Evolutionary conservation across 306 rosid genomes (phyloP).

Genomic region (Hippophae tibetana): DNA sequence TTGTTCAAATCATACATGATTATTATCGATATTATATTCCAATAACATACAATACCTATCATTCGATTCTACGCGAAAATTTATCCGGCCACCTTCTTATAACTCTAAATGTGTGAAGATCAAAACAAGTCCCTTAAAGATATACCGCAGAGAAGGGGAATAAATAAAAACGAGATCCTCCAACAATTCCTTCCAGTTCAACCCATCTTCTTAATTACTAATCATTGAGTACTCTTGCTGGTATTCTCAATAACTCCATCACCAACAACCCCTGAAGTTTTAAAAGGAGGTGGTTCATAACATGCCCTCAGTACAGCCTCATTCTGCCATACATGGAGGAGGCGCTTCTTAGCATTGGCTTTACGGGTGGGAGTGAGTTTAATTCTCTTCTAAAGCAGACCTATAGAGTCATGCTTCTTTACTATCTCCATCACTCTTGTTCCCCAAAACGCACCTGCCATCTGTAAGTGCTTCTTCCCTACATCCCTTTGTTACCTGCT

Average conservation of each 20-base stretch:
- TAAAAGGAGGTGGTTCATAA: slow-evolving; percentile 49
- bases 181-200: slow-evolving; percentile 12
- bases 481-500: too few species aligned
- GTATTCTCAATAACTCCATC: slow-evolving; percentile 16
- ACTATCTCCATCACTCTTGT: slow-evolving; percentile 75
- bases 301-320: slow-evolving; percentile 89
- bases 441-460: slow-evolving; percentile 85
- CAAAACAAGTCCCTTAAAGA: slow-evolving; percentile 8
- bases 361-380: slow-evolving; percentile 85
- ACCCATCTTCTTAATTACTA: slow-evolving; percentile 23
- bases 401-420: slow-evolving; percentile 93
- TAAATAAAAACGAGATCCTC: not conserved
- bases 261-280: slow-evolving; percentile 23
- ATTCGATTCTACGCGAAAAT: too few species aligned
- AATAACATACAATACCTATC: too few species aligned
- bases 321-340: slow-evolving; percentile 94
- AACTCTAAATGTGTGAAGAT: not conserved
- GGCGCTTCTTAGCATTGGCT: slow-evolving; percentile 93
- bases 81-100: too few species aligned
- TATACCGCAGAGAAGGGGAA: not conserved
- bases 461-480: not conserved
- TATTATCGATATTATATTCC: too few species aligned
- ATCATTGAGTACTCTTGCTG: slow-evolving; percentile 13
- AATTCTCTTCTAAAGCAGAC: slow-evolving; percentile 78
- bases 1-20: too few species aligned